Evolutionary conservation across 2,329 filamentous ascomycete genomes (phyloP).

Genomic region (Teratosphaeriaceae sp.): DNA sequence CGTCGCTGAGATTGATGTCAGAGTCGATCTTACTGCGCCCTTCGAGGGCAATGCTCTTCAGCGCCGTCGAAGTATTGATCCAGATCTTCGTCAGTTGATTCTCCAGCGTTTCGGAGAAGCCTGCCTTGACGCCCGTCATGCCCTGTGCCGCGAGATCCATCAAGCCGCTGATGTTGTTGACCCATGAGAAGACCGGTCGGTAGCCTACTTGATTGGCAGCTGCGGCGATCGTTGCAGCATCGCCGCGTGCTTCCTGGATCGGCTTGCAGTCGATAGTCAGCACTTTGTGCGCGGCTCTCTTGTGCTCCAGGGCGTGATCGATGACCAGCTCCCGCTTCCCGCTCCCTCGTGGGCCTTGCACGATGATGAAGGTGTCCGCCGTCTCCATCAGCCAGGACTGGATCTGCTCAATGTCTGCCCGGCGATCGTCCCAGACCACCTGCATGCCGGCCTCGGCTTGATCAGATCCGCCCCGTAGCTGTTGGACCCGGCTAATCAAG

Average conservation of each 20-base stretch:
- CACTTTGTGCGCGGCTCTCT: constrained; percentile 57
- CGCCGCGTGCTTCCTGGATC: constrained; percentile 83
- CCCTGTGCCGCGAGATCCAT: constrained; percentile 89
- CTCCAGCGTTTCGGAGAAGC: constrained; percentile 88
- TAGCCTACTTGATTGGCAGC: constrained; percentile 83
- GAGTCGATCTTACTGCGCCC: constrained; percentile 64
- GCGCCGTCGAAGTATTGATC: constrained; percentile 70
- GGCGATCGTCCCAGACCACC: constrained; percentile 82
- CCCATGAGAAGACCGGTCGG: constrained; percentile 89
- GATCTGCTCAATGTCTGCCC: constrained; percentile 73
- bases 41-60: constrained; percentile 70
- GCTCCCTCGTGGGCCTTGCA: constrained; percentile 86
- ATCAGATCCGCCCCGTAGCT: constrained; percentile 30
- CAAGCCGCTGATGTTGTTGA: constrained; percentile 89
- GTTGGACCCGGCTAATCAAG: constrained; percentile 48
- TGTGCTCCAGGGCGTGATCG: constrained; percentile 69
- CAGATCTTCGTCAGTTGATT: constrained; percentile 84
- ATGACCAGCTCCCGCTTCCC: constrained; percentile 85
- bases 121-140: constrained; percentile 88
- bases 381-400: constrained; percentile 82
- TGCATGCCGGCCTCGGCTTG: constrained; percentile 62
- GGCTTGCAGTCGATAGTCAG: constrained; percentile 88
- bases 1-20: constrained; percentile 65
- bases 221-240: constrained; percentile 74
- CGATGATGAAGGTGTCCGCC: constrained; percentile 84